Evolutionary conservation across 495 filamentous ascomycete genomes (phyloP), one percentile per base, ranked within the genome.

Genomic region (Podospora appendiculata): DNA sequence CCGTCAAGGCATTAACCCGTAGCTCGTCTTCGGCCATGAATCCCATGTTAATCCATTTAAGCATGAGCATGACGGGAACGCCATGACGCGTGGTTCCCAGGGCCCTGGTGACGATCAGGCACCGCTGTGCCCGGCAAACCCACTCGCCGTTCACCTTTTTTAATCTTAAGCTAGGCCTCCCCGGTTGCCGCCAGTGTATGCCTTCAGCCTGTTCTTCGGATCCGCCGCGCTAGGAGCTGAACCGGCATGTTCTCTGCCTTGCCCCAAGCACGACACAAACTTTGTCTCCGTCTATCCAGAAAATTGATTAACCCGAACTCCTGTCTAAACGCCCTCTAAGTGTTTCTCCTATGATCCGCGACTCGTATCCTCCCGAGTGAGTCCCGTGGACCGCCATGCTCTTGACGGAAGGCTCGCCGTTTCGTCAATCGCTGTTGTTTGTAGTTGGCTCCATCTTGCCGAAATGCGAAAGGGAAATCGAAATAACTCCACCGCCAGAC

Each of bases 21-120:
- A 13, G 17, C 34, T 14, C 17, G 13, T 48, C 47, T 16, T 34
- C 14, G n/a, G 10, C 36, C 36, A 8, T 11, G 36, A 10, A 2
- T 13, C 36, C 36, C 9, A 38, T 10, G 36, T 38, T 11, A 2
- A 8, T 25, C 25, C 25, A 12, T 19, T 38, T 36, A 42, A 38
- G 42, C 19, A 41, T 16, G 36, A 35, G 50, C 51, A 58, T 51
- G 36, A 44, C 25, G 5, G 33, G 14, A 50, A 32, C 18, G 45
- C 10, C 33, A 58, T 52, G 58, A 53, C 52, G 51, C 54, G 49
- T 48, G 16, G 52, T 49, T 39, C 25, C 32, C 47, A 25, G 35
- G n/a, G 16, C 33, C 46, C 38, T 9, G n/a, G 8, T 17, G 55
- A 25, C 51, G 61, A 63, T 61, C 58, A 63, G 19, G 56, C 61